Percentiles rank a stretch among this genome's conserved stretches.
Conservation (phyloP, 1,139 yeast species). For the Pichia sp. region DNA sequence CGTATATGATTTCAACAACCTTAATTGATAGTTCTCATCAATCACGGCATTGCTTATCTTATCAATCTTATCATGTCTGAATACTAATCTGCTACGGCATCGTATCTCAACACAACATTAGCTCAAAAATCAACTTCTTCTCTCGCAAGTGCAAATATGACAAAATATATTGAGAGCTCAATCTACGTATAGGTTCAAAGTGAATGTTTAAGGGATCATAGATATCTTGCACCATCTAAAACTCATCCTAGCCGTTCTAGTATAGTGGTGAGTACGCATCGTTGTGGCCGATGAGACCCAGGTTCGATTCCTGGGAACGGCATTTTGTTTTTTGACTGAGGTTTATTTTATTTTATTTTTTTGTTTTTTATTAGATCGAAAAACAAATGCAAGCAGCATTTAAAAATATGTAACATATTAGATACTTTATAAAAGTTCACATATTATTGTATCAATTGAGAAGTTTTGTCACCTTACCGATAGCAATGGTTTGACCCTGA, state of each 20-base stretch:
- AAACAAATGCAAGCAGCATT: not conserved
- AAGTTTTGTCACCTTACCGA: slow-evolving; percentile 87
- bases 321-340: slow-evolving; percentile 14
- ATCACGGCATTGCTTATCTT: too few relatives aligned
- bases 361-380: not conserved
- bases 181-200: too few relatives aligned
- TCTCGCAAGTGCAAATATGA: too few relatives aligned
- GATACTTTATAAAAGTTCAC: not conserved
- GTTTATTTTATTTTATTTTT: not conserved
- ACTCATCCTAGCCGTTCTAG: slow-evolving; percentile 23
- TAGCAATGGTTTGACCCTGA: slow-evolving; percentile 96
- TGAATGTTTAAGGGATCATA: not conserved
- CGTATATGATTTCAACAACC: too few relatives aligned
- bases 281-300: slow-evolving; percentile 30
- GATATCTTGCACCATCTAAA: not conserved
- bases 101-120: too few relatives aligned
- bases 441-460: slow-evolving; percentile 31
- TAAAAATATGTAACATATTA: not conserved
- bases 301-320: slow-evolving; percentile 31
- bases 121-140: too few relatives aligned
- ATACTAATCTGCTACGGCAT: too few relatives aligned
- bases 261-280: slow-evolving; percentile 29
- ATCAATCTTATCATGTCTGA: too few relatives aligned
- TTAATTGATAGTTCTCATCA: too few relatives aligned
- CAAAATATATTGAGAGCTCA: too few relatives aligned